Evolutionary conservation across 2,329 filamentous ascomycete species (phyloP), one percentile per base, ranked within the genome.

Genomic region (Incumbomyces lentus): DNA sequence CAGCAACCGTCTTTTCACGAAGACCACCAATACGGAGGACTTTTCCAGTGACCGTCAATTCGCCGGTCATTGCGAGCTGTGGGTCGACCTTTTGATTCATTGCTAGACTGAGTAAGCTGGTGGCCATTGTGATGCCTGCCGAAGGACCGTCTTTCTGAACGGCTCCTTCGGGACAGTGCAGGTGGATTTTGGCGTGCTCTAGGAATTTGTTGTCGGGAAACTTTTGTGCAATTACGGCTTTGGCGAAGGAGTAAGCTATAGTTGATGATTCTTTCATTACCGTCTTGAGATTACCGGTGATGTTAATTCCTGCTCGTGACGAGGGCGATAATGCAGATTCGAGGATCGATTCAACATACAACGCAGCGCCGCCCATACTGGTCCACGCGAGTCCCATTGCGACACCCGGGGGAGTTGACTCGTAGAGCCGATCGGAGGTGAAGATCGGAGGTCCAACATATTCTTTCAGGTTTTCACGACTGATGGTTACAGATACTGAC

Each of bases 301-400:
- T 88, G 60, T 95, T 86, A 36, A 98, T 73, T 14, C 84, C 79
- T 6, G 90, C 84, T 14, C 83, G 76, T 19, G 86, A 90, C 48
- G 76, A 75, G 22, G 81, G 74, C 10, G 79, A 79, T 40, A 96
- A 75, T 0, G 85, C 79, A 50, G 81, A 84, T 63, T 98, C 89
- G 43, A 98, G 71, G 52, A 98, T 96, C 1, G 89, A 93, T 68
- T 98, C 92, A 48, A 98, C 86, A 66, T 98, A 98, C 63, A 98
- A 81, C 43, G 92, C 92, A 3, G 92, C 87, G 49, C 92, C 92
- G 51, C 92, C 92, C 78, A 98, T 87, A 61, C 88, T 86, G 6
- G 93, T 98, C 92, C 92, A 98, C 6, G 92, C 92, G 44, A 98
- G 77, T 54, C 92, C 92, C 92, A 98, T 96, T 17, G 89, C 86